Conservation (phyloP, 257 asterid genomes). For the Fraxinus quadrangulata region DNA sequence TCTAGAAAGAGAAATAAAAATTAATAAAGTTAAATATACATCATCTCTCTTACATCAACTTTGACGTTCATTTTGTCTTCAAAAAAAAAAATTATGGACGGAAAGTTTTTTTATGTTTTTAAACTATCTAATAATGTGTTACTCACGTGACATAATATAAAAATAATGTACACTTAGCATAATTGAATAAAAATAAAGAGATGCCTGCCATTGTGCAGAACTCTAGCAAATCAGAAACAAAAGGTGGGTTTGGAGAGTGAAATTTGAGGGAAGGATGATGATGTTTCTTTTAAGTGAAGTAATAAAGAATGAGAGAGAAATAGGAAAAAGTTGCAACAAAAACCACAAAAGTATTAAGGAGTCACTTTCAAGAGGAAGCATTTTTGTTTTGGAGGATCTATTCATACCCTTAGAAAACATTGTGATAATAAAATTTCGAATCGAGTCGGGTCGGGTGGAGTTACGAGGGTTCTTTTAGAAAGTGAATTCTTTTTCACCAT, state of each 20-base stretch:
- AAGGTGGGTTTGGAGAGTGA: conserved; percentile 42
- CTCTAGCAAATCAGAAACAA: conserved; percentile 28
- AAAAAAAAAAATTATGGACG: too few relatives aligned
- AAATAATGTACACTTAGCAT: too few relatives aligned
- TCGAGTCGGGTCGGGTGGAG: too few relatives aligned
- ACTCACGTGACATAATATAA: too few relatives aligned
- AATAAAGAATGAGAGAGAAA: conserved; percentile 41
- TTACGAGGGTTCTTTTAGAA: too few relatives aligned
- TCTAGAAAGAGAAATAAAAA: background rate
- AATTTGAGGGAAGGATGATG: conserved; percentile 32
- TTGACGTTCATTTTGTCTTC: too few relatives aligned
- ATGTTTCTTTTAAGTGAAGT: conserved; percentile 67
- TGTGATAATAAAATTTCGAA: too few relatives aligned
- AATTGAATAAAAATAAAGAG: conserved; percentile 10
- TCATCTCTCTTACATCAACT: too few relatives aligned
- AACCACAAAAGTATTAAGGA: conserved; percentile 46
- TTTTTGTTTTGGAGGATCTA: conserved; percentile 40
- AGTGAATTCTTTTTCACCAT: too few relatives aligned
- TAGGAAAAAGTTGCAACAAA: conserved; percentile 30
- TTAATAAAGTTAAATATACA: too few relatives aligned
- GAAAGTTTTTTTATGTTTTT: too few relatives aligned
- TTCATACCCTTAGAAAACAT: conserved; percentile 12
- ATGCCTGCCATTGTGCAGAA: conserved; percentile 26
- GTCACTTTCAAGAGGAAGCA: conserved; percentile 55
- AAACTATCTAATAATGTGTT: too few relatives aligned